These are phyloP conservation scores for Ophiostoma australiae DNA, from an alignment of 2,329 filamentous ascomycete genomes.

Conservation along the genomic window DNA sequence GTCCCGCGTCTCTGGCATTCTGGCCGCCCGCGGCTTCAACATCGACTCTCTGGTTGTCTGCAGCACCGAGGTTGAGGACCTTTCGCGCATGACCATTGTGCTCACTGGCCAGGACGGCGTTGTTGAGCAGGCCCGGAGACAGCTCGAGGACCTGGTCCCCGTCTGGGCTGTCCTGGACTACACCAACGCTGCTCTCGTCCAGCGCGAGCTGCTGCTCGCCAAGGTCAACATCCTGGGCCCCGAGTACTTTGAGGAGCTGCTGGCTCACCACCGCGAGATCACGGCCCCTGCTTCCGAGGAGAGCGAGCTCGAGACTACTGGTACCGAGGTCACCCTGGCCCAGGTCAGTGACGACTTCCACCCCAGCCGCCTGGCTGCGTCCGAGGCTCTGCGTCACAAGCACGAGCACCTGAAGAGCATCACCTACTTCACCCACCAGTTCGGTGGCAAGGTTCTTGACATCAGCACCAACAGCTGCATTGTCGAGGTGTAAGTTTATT, in stretches of 20 bases:
- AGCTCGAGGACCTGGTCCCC: conserved; percentile 93
- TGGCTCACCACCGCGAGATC: conserved; percentile 93
- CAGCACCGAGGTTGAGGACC: conserved; percentile 92
- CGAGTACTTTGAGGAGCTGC: conserved; percentile 96
- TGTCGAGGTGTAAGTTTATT: conserved; percentile 73
- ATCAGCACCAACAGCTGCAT: conserved; percentile 99
- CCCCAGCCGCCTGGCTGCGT: conserved; percentile 76
- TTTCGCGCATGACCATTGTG: conserved; percentile 98
- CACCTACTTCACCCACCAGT: conserved; percentile 94
- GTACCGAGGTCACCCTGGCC: conserved; percentile 41
- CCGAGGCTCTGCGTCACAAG: conserved; percentile 90
- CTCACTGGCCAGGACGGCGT: conserved; percentile 93
- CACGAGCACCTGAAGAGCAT: conserved; percentile 96
- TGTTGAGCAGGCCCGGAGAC: conserved; percentile 90
- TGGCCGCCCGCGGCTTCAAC: conserved; percentile 96
- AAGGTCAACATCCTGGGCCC: conserved; percentile 96
- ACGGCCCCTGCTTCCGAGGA: conserved; percentile 39
- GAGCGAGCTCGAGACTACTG: conserved; percentile 42
- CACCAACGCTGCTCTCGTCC: conserved; percentile 84
- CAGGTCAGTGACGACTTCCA: conserved; percentile 68
- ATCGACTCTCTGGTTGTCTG: conserved; percentile 98
- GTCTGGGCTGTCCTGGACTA: conserved; percentile 99
- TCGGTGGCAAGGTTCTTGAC: conserved; percentile 93
- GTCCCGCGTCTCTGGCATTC: conserved; percentile 90
- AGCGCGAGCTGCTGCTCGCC: conserved; percentile 89